Evolutionary conservation across 768 basidiomycete species (phyloP).

Genomic region (Boletus subcaerulescens): DNA sequence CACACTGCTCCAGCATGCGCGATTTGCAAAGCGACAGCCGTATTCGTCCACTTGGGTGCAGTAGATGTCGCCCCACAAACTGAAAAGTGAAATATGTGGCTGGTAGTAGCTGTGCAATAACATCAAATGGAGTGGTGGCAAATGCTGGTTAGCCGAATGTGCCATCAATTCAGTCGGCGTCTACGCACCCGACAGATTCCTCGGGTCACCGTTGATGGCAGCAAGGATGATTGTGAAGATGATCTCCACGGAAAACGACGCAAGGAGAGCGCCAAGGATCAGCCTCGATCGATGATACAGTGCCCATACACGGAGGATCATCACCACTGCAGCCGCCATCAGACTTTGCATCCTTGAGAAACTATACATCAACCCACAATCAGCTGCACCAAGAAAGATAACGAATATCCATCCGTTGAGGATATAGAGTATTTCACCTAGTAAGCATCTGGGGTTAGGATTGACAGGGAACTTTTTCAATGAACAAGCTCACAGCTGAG

Average conservation of each 20-base stretch:
- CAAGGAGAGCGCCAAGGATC: neutral
- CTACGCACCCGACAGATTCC: neutral
- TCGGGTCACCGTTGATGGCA: neutral
- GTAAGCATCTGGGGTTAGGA: neutral
- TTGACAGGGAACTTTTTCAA: no score
- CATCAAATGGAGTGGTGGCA: neutral
- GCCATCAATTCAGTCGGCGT: neutral
- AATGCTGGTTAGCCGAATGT: neutral
- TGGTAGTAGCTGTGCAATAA: neutral
- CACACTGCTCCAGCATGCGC: neutral
- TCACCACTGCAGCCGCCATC: neutral
- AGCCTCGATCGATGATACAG: conserved; percentile 1
- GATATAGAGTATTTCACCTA: neutral
- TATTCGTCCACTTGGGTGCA: neutral
- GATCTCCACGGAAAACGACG: neutral
- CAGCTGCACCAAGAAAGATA: conserved; percentile 3
- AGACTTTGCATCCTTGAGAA: no score
- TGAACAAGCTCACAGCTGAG: conserved; percentile 1
- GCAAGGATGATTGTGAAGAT: neutral
- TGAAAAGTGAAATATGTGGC: neutral
- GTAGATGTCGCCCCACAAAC: no score
- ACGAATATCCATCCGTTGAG: neutral
- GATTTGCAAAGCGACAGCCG: neutral
- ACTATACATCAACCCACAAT: neutral
- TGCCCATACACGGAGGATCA: conserved; percentile 3